A percentile compares a stretch with the other conserved stretches of the same genome.
phyloP scores from a whole-genome alignment of 164 flowering plant genomes.

The Liquidambar formosana region DNA sequence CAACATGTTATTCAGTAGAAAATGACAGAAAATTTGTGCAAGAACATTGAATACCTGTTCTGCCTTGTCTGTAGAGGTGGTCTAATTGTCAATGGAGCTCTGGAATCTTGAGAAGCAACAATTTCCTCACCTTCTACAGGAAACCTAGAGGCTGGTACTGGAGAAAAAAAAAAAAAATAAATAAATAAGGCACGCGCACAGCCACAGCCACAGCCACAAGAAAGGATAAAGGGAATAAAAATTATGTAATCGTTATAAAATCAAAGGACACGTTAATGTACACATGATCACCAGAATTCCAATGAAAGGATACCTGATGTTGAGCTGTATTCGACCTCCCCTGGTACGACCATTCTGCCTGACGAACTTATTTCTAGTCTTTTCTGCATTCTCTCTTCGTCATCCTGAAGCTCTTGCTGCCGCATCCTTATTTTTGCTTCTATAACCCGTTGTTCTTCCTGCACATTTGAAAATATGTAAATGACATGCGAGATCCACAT shows the following conservation, averaged over 20 bases:
- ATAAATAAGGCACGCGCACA: not conserved
- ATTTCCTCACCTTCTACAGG: slow-evolving; percentile 55
- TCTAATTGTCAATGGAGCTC: slow-evolving; percentile 29
- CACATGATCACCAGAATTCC: not conserved
- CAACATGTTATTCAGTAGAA: not conserved
- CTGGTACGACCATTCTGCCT: slow-evolving; percentile 30
- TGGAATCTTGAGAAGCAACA: slow-evolving; percentile 43
- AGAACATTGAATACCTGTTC: slow-evolving; percentile 48
- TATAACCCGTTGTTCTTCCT: slow-evolving; percentile 98
- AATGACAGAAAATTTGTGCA: not conserved
- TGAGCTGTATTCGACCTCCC: slow-evolving; percentile 49
- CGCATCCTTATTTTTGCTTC: slow-evolving; percentile 96
- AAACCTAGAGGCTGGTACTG: slow-evolving; percentile 49
- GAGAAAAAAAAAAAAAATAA: slow-evolving; percentile 2
- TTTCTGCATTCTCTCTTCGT: slow-evolving; percentile 73
- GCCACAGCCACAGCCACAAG: too few species aligned
- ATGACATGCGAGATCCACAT: not conserved
- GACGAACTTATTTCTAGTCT: slow-evolving; percentile 57
- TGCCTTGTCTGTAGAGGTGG: slow-evolving; percentile 42
- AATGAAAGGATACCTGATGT: slow-evolving; percentile 39
- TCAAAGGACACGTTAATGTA: not conserved
- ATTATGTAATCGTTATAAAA: too few species aligned
- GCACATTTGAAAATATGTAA: slow-evolving; percentile 4
- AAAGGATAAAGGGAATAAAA: too few species aligned
- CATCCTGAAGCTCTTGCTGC: slow-evolving; percentile 82